Base-by-base conservation (phyloP, 2,329 filamentous ascomycete species). In the Colletotrichum caudatum region DNA sequence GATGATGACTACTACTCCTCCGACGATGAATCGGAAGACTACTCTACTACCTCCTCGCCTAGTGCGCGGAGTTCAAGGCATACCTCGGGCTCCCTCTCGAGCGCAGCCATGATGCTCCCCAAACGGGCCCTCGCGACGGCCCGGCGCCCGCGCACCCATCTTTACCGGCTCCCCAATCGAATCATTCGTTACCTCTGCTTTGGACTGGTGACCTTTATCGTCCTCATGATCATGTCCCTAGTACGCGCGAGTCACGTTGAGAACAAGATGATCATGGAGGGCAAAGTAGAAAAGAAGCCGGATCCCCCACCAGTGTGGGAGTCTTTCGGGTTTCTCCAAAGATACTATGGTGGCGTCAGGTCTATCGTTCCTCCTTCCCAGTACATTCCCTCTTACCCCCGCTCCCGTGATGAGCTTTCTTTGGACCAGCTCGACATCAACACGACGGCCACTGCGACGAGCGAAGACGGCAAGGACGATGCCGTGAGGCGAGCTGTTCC, bases 291-390 rank as follows among this genome's bases (percentile, higher is more conserved):
- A 20, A 90, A 90, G 74, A 87, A 84, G 69, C 86, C 89, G 0
- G 81, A 88, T 0, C 88, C 90, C 26, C 93, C 93, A 16, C 89
- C 91, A 0, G 81, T 88, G 6, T 98, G 95, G 94, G 93, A 97
- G 79, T 89, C 88, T 12, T 98, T 97, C 78, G 90, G 91, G 0
- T 97, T 97, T 77, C 81, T 99, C 73, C 92, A 91, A 72, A 88
- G 95, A 74, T 99, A 98, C 79, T 96, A 98, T 79, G 95, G 94
- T 18, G 96, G 96, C 0, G 87, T 99, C 71, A 87, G 91, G 74
- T 92, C 88, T 0, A 78, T 99, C 73, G 89, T 93, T 0, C 82
- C 89, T 0, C 83, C 90, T 35, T 80, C 86, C 18, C 84, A 93
- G 59, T 95, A 95, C 75, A 84, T 87, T 12, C 92, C 95, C 0